phyloP scores from a whole-genome alignment of 2,329 filamentous ascomycete genomes.

The Pezicula neosporulosa region DNA sequence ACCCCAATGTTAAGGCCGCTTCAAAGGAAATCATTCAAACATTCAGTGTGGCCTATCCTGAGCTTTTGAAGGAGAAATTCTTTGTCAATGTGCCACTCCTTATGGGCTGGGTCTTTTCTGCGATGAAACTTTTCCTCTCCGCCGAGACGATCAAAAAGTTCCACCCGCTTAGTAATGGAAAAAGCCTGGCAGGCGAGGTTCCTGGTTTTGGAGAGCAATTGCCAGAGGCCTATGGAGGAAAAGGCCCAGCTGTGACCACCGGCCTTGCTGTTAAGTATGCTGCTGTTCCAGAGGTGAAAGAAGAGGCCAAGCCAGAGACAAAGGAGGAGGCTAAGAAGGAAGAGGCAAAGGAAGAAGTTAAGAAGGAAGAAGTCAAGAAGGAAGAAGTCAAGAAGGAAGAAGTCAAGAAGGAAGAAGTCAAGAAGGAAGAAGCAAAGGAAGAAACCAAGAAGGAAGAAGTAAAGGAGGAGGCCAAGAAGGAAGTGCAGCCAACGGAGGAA shows the following conservation, averaged over 20 bases:
- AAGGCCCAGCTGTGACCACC: constrained; percentile 43
- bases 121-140: constrained; percentile 73
- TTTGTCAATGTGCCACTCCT: constrained; percentile 90
- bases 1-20: constrained; percentile 71
- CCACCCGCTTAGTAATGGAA: constrained; percentile 73
- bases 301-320: constrained; percentile 10
- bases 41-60: constrained; percentile 81
- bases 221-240: constrained; percentile 77
- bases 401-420: no score
- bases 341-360: no score
- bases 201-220: constrained; percentile 58
- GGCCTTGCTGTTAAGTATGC: constrained; percentile 28
- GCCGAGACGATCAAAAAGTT: constrained; percentile 76
- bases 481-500: no score
- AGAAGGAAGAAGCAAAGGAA: background rate
- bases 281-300: background rate
- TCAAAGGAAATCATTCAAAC: constrained; percentile 78
- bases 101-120: constrained; percentile 82
- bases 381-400: background rate
- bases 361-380: background rate
- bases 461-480: background rate
- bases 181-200: constrained; percentile 60
- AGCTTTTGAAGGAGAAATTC: constrained; percentile 87
- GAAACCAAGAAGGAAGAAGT: background rate
- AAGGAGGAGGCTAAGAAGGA: background rate